Percentiles rank a stretch among this genome's conserved stretches.
phyloP scores from a whole-genome alignment of 768 basidiomycete species.

The Tricholoma flavovirens region DNA sequence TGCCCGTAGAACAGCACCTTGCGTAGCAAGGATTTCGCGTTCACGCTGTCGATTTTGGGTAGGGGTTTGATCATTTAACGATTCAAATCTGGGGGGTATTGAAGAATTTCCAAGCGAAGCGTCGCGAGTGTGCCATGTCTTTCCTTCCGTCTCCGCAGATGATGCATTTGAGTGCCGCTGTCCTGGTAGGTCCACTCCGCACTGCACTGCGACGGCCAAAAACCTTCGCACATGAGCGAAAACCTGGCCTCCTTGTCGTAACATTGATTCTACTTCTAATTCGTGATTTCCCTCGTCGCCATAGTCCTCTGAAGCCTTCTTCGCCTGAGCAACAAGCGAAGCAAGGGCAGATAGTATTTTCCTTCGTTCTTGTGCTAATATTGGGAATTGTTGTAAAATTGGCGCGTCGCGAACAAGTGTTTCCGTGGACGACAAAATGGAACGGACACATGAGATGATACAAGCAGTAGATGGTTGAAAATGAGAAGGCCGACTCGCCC shows the following conservation, averaged over 20 bases:
- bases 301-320: slow-evolving; percentile 52
- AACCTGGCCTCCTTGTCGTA: slow-evolving; percentile 73
- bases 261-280: slow-evolving; percentile 68
- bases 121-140: slow-evolving; percentile 23
- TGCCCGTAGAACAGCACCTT: slow-evolving; percentile 34
- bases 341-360: slow-evolving; percentile 77
- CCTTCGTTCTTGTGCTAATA: slow-evolving; percentile 73
- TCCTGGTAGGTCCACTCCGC: slow-evolving; percentile 64
- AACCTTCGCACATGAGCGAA: slow-evolving; percentile 79
- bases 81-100: slow-evolving; percentile 19
- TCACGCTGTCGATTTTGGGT: slow-evolving; percentile 24
- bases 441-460: slow-evolving; percentile 90
- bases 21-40: slow-evolving; percentile 20
- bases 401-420: slow-evolving; percentile 81
- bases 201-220: slow-evolving; percentile 68
- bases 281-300: slow-evolving; percentile 41
- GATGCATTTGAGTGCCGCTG: slow-evolving; percentile 30
- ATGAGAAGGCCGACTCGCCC: slow-evolving; percentile 70
- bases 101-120: slow-evolving; percentile 25
- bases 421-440: slow-evolving; percentile 76
- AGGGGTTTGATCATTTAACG: slow-evolving; percentile 30
- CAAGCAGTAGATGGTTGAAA: slow-evolving; percentile 93
- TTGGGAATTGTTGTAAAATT: slow-evolving; percentile 57
- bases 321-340: slow-evolving; percentile 75
- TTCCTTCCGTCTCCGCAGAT: slow-evolving; percentile 25